phyloP scores from a whole-genome alignment of 208 protist species.

The Acanthamoeba lugdunensis region DNA sequence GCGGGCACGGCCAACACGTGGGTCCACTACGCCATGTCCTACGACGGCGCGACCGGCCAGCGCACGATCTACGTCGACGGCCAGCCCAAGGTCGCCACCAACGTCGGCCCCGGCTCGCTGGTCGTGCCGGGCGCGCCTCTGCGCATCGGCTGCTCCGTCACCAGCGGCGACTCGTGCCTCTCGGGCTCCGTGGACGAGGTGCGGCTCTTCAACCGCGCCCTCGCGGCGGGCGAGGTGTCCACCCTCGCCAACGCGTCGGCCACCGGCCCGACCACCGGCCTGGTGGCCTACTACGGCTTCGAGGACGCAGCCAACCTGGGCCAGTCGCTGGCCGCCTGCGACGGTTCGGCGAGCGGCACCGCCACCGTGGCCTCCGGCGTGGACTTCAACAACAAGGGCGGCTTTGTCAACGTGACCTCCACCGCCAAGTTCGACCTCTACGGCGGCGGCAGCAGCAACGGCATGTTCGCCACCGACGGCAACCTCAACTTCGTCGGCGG shows the following conservation, averaged over 20 bases:
- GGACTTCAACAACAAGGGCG: conserved; percentile 56
- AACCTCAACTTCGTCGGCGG: conserved; percentile 30
- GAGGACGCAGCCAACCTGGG: conserved; percentile 43
- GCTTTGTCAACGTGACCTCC: conserved; percentile 33
- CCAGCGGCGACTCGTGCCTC: conserved; percentile 33
- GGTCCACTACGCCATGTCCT: conserved; percentile 64
- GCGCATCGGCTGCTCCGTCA: conserved; percentile 60
- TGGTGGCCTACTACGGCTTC: conserved; percentile 72
- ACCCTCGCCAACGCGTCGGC: not conserved
- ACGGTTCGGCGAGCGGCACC: not conserved
- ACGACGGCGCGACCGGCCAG: not conserved
- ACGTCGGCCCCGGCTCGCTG: conserved; percentile 6
- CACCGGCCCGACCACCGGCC: conserved; percentile 35
- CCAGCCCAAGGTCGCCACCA: not conserved
- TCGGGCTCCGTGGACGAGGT: conserved; percentile 49
- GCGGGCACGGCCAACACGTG: not conserved
- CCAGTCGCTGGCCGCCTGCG: conserved; percentile 49
- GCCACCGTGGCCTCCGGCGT: not conserved
- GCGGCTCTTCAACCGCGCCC: conserved; percentile 50
- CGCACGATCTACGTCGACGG: conserved; percentile 60
- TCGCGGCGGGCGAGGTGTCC: not conserved
- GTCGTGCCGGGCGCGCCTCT: conserved; percentile 34
- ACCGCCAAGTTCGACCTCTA: not conserved
- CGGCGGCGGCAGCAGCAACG: conserved; percentile 15
- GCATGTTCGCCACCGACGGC: conserved; percentile 19